Evolutionary conservation across 257 asterid species (phyloP).

Genomic region (Nemophila menziesii): DNA sequence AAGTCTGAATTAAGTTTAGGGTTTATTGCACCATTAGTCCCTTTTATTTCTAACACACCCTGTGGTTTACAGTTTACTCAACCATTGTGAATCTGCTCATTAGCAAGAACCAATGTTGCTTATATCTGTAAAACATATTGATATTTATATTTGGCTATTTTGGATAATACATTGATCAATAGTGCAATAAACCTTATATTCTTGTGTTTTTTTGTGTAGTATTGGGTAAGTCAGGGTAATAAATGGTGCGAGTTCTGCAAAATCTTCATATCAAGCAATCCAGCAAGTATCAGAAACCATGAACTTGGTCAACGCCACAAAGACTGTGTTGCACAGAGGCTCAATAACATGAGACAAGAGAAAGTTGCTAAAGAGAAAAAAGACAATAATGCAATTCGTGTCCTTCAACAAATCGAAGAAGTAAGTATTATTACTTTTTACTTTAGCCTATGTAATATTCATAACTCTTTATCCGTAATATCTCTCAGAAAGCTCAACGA

Average conservation of each 20-base stretch:
- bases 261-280: constrained; percentile 82
- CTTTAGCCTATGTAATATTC: neutral
- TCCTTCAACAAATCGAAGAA: constrained; percentile 83
- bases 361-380: constrained; percentile 74
- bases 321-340: constrained; percentile 71
- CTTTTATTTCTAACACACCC: neutral
- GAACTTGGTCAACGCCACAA: constrained; percentile 90
- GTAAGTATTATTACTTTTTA: constrained; percentile 48
- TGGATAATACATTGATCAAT: too few relatives aligned
- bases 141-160: neutral
- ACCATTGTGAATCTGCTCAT: neutral
- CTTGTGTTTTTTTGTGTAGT: constrained; percentile 34
- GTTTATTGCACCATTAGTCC: neutral
- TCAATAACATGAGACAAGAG: constrained; percentile 66
- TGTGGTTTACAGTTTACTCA: neutral
- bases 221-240: constrained; percentile 99
- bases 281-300: constrained; percentile 91
- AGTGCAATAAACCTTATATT: too few relatives aligned
- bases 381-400: constrained; percentile 54
- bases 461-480: neutral
- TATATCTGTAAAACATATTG: neutral
- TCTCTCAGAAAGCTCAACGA: constrained; percentile 75
- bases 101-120: neutral
- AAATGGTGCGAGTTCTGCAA: constrained; percentile 98
- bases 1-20: neutral